Evolutionary conservation across 2,329 filamentous ascomycete genomes (phyloP), one percentile per base, ranked within the genome.

Genomic region (Xylaria sp.): DNA sequence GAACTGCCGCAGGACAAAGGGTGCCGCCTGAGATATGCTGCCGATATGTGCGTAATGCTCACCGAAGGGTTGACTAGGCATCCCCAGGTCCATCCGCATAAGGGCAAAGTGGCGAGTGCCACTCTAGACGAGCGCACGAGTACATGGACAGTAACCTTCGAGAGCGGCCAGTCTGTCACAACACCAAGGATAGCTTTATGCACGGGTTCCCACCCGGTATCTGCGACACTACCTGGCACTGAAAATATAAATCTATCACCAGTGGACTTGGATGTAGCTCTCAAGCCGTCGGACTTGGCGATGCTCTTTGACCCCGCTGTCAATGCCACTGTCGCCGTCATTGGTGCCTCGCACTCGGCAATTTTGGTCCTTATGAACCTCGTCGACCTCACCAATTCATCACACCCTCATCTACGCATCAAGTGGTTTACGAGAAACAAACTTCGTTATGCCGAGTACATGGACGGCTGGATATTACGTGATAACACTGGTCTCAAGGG

Each of bases 401-500:
- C 80, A 0, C 85, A 87, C 63, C 82, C 84, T 0, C 71, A 79
- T 5, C 77, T 89, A 2, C 80, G 79, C 31, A 78, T 89, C 57
- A 84, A 83, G 68, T 89, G 87, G 87, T 87, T 89, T 74, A 86
- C 78, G 31, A 80, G 87, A n/a, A 83, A 87, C 67, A 74, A 80
- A 1, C 78, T 89, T 9, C 83, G 84, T 23, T 89, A 89, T 65
- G 87, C 87, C 15, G 82, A 85, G 69, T 84, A 83, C 71, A 84
- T 80, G 75, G 85, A 87, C 64, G 85, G 84, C 60, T 89, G 87
- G 85, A 88, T 89, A 62, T 74, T 87, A 25, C 81, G 84, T 57
- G 87, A 89, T 70, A 89, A 89, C 73, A 89, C 87, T 0, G 87
- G 87, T 2, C 78, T 89, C 28, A 89, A 89, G 73, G 87, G 87